Conservation (phyloP, 202 grass and related monocot species). For the Thinopyrum obtusiflorum region DNA sequence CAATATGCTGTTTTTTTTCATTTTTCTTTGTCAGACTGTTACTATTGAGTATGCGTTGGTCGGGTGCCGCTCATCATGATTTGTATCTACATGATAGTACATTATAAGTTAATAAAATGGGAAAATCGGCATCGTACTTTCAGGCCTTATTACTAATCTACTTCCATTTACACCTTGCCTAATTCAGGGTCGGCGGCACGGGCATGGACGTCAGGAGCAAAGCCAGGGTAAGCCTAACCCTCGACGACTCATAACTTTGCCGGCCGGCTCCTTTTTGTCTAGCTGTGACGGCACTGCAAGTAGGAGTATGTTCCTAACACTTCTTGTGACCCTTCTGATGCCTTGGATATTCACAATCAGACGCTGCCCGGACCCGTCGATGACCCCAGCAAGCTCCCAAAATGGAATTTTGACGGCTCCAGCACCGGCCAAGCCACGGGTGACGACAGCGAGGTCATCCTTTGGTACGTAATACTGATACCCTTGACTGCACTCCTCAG, state of each 20-base stretch:
- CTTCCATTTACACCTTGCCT: neutral
- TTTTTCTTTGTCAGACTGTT: no score
- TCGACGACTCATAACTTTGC: no score
- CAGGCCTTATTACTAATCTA: neutral
- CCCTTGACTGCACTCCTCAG: neutral
- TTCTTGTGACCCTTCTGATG: neutral
- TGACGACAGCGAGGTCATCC: slow-evolving; percentile 85
- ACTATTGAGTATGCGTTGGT: no score
- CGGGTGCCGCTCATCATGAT: no score
- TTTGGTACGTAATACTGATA: slow-evolving; percentile 38
- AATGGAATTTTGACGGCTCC: slow-evolving; percentile 94
- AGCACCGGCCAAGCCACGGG: slow-evolving; percentile 81
- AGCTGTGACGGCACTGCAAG: no score
- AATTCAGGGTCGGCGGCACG: slow-evolving; percentile 76
- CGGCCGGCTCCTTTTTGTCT: no score
- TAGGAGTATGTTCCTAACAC: neutral
- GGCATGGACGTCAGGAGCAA: slow-evolving; percentile 94
- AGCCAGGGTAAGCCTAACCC: slow-evolving; percentile 40
- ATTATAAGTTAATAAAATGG: no score
- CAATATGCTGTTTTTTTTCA: no score
- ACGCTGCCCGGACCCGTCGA: slow-evolving; percentile 77
- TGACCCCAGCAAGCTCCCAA: slow-evolving; percentile 75
- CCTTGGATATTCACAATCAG: slow-evolving; percentile 29
- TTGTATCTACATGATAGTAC: no score
- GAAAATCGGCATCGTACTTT: no score